These are phyloP conservation scores for Bifiguratus adelaidae DNA, from an alignment of 192 early-diverging fungal species.

Conservation along the genomic window DNA sequence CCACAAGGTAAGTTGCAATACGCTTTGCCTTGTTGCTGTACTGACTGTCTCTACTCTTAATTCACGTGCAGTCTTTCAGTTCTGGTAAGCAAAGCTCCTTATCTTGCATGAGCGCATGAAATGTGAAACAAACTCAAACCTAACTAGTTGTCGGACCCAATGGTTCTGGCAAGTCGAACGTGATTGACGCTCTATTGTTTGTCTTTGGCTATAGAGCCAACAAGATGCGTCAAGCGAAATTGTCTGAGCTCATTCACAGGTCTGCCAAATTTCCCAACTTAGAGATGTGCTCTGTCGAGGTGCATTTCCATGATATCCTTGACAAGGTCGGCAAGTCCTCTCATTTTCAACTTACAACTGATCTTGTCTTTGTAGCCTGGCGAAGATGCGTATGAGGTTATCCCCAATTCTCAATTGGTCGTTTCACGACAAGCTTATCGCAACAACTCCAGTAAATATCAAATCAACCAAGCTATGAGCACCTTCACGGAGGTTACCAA, in stretches of 20 bases:
- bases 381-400: constrained; percentile 40
- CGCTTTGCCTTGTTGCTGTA: neutral
- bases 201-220: constrained; percentile 97
- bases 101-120: neutral
- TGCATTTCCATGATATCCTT: constrained; percentile 88
- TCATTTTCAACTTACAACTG: neutral
- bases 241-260: constrained; percentile 92
- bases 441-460: constrained; percentile 68
- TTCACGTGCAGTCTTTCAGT: constrained; percentile 47
- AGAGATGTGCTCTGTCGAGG: constrained; percentile 74
- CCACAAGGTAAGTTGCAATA: constrained; percentile 61
- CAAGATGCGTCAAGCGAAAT: constrained; percentile 94
- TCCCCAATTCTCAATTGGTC: constrained; percentile 62
- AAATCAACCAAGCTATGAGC: constrained; percentile 52
- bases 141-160: constrained; percentile 84
- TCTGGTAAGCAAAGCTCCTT: constrained; percentile 14
- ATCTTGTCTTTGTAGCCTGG: constrained; percentile 30
- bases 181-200: constrained; percentile 94
- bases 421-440: constrained; percentile 62
- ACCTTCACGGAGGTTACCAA: constrained; percentile 77
- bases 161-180: constrained; percentile 97
- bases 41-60: neutral
- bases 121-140: constrained; percentile 42
- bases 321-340: constrained; percentile 44
- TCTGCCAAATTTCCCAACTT: constrained; percentile 67